Evolutionary conservation across 441 rosid genomes (phyloP), one percentile per base, ranked within the genome.

Genomic region (Sinapis alba): DNA sequence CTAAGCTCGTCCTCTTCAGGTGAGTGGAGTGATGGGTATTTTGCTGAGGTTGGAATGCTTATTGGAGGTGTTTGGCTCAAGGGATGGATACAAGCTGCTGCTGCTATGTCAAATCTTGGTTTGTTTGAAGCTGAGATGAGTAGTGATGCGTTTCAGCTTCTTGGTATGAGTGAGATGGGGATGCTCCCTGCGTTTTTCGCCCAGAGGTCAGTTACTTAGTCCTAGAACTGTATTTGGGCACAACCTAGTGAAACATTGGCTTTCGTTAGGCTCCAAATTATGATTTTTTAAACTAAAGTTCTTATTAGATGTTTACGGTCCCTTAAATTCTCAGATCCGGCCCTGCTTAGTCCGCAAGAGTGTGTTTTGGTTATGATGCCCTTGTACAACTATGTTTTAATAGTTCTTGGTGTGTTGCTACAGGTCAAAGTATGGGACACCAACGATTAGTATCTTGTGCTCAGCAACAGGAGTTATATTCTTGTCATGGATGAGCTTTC

Each of bases 91-190:
- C 99, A 94, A 83, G 99, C 92, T 5, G 96, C 99, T 80, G 85
- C 99, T 30, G 98, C 97, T 1, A 84, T 86, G 92, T 92, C 99
- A 1, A 94, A 94, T 68, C 66, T 94, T 76, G 99, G 99, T 2
- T 75, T 94, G 81, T 94, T 92, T 84, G 96, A 89, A 83, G 99
- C 99, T 2, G 99, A 94, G 81, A 92, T 94, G 99, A 94, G 99
- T 64, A 87, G 84, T 18, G 99, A 94, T 78, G 92, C 99, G 7
- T 94, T 87, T 71, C 98, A 94, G 78, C 94, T 94, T 79, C 94
- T 94, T 16, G 99, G 99, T 63, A 92, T 94, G 98, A 87, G 94
- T 26, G 94, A 91, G 77, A 84, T 89, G 30, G 94, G 98, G 24
- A 83, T 94, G 94, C 94, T 94, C 23, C 98, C 98, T 0, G 78